Base-by-base conservation (phyloP, 345 rosid genomes). In the Carallia pectinifolia region DNA sequence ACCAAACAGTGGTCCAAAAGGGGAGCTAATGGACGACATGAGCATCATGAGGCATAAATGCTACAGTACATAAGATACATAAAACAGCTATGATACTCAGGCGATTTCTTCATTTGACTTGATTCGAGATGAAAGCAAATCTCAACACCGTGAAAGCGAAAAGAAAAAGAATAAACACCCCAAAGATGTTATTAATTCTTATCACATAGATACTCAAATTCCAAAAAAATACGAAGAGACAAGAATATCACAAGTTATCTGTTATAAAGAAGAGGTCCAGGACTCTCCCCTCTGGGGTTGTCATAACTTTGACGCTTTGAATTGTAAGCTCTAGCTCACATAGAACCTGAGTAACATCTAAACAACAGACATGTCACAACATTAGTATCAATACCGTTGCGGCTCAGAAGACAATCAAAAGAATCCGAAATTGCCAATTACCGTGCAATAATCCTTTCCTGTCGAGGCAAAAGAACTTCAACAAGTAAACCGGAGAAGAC, bases 301-400 rank as follows among this genome's bases (percentile, higher is more conserved):
- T 90, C 0, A 78, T 90, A n/a, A 93, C 98, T 82, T 93, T 93
- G 50, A 93, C 98, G 71, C 81, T 85, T 70, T 85, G 96, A 74
- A 90, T 93, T 33, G 95, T 82, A 47, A 90, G 82, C 85, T 93
- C 90, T 17, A 93, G 96, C 83, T 93, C 96, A 58, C 84, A 80
- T n/a, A 89, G 87, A 72, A 87, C 84, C 74, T 71, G 87, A 60
- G 97, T 90, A 62, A 89, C 97, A 85, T 90, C 98, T 92, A 69
- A 37, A 82, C 9, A 27, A 18, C 23, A n/a, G 15, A 71, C 17
- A 64, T 36, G 73, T 48, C 74, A 56, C 5, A 47, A 56, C 55
- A 78, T 68, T 17, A 74, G 68, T 77, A 68, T 30, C 59, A 62
- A 9, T 2, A 4, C 54, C 37, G 13, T 13, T 4, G 2, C 0